These are phyloP conservation scores for Phytopythium litorale DNA, from an alignment of 352 stramenopile species.

Conservation along the genomic window DNA sequence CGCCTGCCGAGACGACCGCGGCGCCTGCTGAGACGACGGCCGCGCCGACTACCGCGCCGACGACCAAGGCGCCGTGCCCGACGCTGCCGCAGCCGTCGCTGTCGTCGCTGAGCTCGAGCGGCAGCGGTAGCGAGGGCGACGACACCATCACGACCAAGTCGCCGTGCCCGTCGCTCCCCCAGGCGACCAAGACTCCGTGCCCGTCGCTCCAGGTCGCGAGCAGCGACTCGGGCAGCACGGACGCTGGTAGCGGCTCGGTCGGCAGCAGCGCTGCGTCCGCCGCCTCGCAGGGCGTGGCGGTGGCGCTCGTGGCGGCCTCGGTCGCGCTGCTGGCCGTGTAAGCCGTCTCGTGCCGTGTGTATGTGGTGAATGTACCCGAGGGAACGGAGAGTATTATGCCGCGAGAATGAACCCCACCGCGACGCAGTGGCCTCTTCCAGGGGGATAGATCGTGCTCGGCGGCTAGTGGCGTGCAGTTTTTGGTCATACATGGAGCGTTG, in stretches of 20 bases:
- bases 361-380: slow-evolving; percentile 4
- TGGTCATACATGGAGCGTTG: not conserved
- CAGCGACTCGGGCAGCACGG: slow-evolving; percentile 21
- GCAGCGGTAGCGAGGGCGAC: slow-evolving; percentile 3
- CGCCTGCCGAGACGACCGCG: not conserved
- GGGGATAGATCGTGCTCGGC: not conserved
- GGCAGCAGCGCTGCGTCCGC: slow-evolving; percentile 7
- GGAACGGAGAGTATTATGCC: slow-evolving; percentile 8
- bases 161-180: slow-evolving; percentile 7
- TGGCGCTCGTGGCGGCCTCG: slow-evolving; percentile 9
- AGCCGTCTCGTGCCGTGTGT: slow-evolving; percentile 12
- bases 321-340: slow-evolving; percentile 19
- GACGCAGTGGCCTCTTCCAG: not conserved
- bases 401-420: slow-evolving; percentile 13
- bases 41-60: not conserved
- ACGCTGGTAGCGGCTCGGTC: slow-evolving; percentile 12
- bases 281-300: slow-evolving; percentile 2
- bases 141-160: slow-evolving; percentile 9
- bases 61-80: slow-evolving; percentile 25
- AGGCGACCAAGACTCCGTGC: slow-evolving; percentile 20
- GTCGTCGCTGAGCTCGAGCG: slow-evolving; percentile 13
- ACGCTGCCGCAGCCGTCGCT: slow-evolving; percentile 22
- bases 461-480: not conserved
- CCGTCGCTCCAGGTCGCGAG: slow-evolving; percentile 24
- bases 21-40: not conserved